These are phyloP conservation scores for Phanerochaete carnosa DNA, from an alignment of 768 basidiomycete genomes.

Conservation along the genomic window DNA sequence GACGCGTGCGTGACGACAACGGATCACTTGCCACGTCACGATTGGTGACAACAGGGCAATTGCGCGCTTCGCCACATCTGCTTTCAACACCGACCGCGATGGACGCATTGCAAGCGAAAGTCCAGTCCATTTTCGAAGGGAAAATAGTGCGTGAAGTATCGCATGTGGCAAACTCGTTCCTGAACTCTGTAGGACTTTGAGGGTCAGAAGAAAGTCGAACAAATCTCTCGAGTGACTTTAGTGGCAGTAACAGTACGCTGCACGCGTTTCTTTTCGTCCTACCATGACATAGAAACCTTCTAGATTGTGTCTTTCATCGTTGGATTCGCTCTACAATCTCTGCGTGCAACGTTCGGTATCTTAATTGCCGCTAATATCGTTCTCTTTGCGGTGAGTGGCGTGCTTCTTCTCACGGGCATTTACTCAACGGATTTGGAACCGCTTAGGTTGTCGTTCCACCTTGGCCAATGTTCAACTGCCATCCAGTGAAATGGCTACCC, in stretches of 20 bases:
- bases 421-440: background rate
- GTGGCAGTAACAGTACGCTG: conserved; percentile 41
- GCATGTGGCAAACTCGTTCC: no score
- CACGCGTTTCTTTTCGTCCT: background rate
- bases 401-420: background rate
- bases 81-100: background rate
- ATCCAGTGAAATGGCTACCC: conserved; percentile 63
- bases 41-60: background rate
- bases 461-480: conserved; percentile 63
- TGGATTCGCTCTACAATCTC: conserved; percentile 55
- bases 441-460: conserved; percentile 61
- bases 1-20: background rate
- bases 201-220: conserved; percentile 54
- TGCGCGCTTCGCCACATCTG: background rate
- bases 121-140: conserved; percentile 26
- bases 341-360: conserved; percentile 49
- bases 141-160: conserved; percentile 26
- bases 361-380: conserved; percentile 32
- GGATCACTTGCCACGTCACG: background rate
- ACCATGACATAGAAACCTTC: background rate
- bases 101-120: conserved; percentile 8
- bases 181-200: conserved; percentile 49
- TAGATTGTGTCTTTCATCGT: conserved; percentile 54
- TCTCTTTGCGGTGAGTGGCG: conserved; percentile 13
- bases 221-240: conserved; percentile 40